Percentiles rank a stretch among this genome's conserved stretches.
Conservation (phyloP, 2,329 filamentous ascomycete species). For the Mollisiaceae sp. region DNA sequence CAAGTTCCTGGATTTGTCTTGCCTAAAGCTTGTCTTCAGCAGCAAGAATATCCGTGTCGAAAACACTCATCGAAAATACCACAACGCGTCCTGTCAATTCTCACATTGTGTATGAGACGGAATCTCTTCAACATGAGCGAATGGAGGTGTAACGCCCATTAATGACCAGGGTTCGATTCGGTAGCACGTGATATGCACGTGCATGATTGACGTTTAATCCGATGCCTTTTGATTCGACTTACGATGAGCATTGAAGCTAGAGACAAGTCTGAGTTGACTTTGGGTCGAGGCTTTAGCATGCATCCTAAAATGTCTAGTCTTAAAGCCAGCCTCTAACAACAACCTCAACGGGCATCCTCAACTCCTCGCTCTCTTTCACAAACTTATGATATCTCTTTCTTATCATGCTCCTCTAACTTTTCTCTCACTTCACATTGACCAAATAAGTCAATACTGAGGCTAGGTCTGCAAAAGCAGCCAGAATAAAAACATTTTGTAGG, state of each 20-base stretch:
- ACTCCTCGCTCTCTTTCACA: conserved; percentile 39
- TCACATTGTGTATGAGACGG: not conserved
- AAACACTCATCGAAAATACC: not conserved
- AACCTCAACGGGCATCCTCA: conserved; percentile 23
- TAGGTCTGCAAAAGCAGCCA: conserved; percentile 46
- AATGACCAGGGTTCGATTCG: not conserved
- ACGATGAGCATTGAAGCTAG: no score
- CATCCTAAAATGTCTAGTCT: not conserved
- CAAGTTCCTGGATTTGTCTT: not conserved
- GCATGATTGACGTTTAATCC: no score
- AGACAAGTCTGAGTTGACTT: no score
- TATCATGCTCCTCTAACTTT: conserved; percentile 47
- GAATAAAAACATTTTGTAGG: conserved; percentile 51
- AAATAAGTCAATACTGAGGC: conserved; percentile 49
- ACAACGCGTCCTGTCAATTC: not conserved
- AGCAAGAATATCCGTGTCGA: not conserved
- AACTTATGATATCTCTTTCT: conserved; percentile 47
- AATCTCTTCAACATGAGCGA: not conserved
- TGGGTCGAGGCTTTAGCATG: no score
- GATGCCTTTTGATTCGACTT: not conserved
- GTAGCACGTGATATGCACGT: not conserved
- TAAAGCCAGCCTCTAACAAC: not conserved
- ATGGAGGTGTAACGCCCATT: not conserved
- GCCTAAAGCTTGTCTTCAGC: conserved; percentile 1
- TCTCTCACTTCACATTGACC: conserved; percentile 55